These are phyloP conservation scores for Capronia coronata DNA, from an alignment of 2,329 filamentous ascomycete species.

Conservation along the genomic window DNA sequence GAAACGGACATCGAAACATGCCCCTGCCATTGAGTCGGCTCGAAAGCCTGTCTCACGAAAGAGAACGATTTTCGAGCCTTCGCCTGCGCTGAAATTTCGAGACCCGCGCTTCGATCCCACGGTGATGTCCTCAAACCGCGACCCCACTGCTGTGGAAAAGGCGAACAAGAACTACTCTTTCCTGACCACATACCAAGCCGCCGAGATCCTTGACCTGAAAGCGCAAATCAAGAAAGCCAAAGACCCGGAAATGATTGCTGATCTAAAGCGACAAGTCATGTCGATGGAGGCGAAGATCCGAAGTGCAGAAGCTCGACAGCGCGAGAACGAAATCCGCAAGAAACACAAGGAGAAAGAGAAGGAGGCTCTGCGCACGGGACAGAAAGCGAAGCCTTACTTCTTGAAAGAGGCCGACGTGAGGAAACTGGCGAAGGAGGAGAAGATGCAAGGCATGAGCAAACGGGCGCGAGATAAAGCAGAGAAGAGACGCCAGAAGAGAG, in stretches of 20 bases:
- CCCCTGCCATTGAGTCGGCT: conserved; percentile 73
- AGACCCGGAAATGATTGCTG: conserved; percentile 58
- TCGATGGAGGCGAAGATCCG: conserved; percentile 74
- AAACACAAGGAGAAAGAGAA: conserved; percentile 79
- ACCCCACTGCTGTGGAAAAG: conserved; percentile 43
- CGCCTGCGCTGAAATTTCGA: conserved; percentile 55
- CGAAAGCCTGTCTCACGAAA: conserved; percentile 76
- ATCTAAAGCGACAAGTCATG: conserved; percentile 64
- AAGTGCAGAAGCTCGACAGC: conserved; percentile 62
- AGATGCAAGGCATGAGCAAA: conserved; percentile 76
- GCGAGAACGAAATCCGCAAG: conserved; percentile 61
- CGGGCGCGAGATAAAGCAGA: conserved; percentile 78
- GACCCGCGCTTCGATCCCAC: conserved; percentile 84
- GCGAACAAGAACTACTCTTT: conserved; percentile 74
- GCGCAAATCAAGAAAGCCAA: conserved; percentile 61
- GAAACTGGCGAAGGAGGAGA: conserved; percentile 71
- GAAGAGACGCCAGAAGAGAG: conserved; percentile 84
- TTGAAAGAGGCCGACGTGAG: conserved; percentile 89
- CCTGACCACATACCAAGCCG: conserved; percentile 73
- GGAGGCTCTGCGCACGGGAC: conserved; percentile 76
- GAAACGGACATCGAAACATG: conserved; percentile 70
- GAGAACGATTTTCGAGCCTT: conserved; percentile 61
- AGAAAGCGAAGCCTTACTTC: conserved; percentile 73
- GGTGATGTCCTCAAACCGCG: conserved; percentile 35
- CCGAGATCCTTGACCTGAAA: conserved; percentile 73